phyloP scores from a whole-genome alignment of 1,139 yeast genomes.

The Kluyveromyces sp. region DNA sequence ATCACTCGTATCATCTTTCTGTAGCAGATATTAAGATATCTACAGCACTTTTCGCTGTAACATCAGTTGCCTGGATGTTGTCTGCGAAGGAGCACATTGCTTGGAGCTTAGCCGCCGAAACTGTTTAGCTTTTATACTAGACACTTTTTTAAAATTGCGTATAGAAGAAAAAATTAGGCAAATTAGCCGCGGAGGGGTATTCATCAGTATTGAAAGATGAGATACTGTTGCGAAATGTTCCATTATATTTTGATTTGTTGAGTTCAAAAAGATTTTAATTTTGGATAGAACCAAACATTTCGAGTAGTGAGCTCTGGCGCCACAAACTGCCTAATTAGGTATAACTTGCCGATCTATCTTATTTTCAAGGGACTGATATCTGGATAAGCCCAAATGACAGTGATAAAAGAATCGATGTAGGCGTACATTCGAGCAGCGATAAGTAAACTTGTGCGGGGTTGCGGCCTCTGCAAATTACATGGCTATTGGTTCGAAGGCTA shows the following conservation, averaged over 20 bases:
- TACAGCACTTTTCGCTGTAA: too few species aligned
- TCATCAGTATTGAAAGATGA: background rate
- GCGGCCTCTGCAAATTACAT: too few species aligned
- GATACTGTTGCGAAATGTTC: background rate
- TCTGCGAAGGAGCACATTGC: too few species aligned
- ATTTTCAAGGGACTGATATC: background rate
- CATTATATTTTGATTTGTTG: background rate
- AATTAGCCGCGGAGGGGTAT: conserved; percentile 7
- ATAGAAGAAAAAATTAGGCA: too few species aligned
- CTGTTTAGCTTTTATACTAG: background rate
- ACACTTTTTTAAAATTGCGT: background rate
- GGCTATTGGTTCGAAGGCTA: too few species aligned
- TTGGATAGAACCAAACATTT: too few species aligned
- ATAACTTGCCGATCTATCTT: background rate
- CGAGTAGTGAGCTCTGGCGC: too few species aligned
- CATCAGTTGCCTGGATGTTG: too few species aligned
- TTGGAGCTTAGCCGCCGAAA: background rate
- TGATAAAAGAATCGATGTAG: background rate
- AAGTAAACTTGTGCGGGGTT: too few species aligned
- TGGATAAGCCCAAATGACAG: background rate
- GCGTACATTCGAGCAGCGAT: background rate
- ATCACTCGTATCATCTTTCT: conserved; percentile 1
- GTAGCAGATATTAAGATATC: too few species aligned
- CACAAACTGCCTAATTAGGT: background rate
- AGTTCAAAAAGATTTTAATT: background rate